Conservation (phyloP, 331 rosid genomes). For the Telfairia occidentalis region DNA sequence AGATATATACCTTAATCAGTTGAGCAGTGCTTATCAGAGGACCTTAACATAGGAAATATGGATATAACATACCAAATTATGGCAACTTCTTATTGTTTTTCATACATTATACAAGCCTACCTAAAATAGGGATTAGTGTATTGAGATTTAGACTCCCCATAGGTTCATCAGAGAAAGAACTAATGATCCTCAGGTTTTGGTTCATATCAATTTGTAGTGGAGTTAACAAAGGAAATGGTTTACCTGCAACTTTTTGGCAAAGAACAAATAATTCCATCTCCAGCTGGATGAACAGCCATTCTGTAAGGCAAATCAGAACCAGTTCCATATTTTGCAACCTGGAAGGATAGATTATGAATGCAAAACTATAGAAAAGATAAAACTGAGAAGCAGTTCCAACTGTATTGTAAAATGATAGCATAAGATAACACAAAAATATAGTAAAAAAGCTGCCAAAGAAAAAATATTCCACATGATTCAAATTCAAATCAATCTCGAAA, state of each 20-base stretch:
- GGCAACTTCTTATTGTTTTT: not conserved
- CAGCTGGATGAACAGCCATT: slow-evolving; percentile 65
- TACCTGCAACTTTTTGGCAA: slow-evolving; percentile 70
- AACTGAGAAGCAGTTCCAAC: not conserved
- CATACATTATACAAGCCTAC: not conserved
- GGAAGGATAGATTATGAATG: slow-evolving; percentile 19
- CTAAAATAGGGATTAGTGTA: not conserved
- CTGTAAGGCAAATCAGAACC: slow-evolving; percentile 72
- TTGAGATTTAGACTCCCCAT: not conserved
- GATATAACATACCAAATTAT: not conserved
- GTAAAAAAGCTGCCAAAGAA: not conserved
- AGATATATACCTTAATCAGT: too few relatives aligned
- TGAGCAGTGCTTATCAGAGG: too few relatives aligned
- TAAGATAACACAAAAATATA: not conserved
- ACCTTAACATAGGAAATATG: not conserved
- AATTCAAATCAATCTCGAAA: not conserved
- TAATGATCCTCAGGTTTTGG: not conserved
- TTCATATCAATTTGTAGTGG: not conserved
- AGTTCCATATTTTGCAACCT: slow-evolving; percentile 55
- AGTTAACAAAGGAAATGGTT: slow-evolving; percentile 7
- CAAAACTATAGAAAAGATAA: not conserved
- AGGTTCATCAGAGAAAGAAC: not conserved
- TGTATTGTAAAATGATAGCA: not conserved
- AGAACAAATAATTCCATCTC: slow-evolving; percentile 72
- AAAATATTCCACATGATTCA: not conserved